A percentile compares a stretch with the other conserved stretches of the same genome.
Conservation (phyloP, 441 rosid genomes). For the Erysimum cheiri region DNA sequence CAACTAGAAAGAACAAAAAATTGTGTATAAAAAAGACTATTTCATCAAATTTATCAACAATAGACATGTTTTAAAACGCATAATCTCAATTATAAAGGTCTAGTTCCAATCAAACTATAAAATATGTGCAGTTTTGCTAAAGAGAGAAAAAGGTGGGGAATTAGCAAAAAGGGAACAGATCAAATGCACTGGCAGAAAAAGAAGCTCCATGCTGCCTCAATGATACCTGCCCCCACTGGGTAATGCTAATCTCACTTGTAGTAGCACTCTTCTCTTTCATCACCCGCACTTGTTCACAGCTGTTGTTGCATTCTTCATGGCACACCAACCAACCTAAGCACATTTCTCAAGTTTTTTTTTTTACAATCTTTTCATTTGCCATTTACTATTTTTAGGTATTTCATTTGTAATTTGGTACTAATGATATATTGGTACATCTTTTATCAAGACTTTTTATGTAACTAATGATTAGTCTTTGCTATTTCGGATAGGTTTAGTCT, state of each 20-base stretch:
- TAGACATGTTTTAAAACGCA: background rate
- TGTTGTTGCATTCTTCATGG: conserved; percentile 35
- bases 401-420: too few relatives aligned
- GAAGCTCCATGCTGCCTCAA: conserved; percentile 40
- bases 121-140: background rate
- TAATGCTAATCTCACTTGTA: conserved; percentile 32
- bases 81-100: background rate
- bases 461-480: background rate
- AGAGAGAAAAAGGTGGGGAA: background rate
- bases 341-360: conserved; percentile 31
- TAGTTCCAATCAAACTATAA: background rate
- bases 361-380: background rate
- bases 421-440: too few relatives aligned
- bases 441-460: too few relatives aligned
- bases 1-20: background rate
- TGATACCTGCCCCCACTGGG: conserved; percentile 42
- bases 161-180: conserved; percentile 34
- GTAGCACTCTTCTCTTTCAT: conserved; percentile 13
- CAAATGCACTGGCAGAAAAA: conserved; percentile 42
- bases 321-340: conserved; percentile 41
- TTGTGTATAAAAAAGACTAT: background rate
- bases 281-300: conserved; percentile 42
- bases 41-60: background rate
- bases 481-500: too few relatives aligned
- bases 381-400: background rate